Evolutionary conservation across 805 yeast genomes (phyloP).

Genomic region (Saccharomycopsis vini): DNA sequence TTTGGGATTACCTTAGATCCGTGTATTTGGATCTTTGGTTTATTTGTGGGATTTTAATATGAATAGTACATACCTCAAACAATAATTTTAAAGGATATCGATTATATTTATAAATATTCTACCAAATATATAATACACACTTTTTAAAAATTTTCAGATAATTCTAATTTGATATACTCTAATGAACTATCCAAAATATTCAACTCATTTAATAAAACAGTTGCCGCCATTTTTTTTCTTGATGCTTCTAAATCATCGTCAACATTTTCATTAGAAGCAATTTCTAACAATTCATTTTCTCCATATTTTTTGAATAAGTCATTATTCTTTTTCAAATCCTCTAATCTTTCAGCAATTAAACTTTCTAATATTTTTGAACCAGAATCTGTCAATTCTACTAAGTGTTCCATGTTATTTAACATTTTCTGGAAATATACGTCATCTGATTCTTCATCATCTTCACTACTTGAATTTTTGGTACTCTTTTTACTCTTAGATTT

Average conservation of each 20-base stretch:
- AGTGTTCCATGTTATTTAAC: slow-evolving; percentile 1
- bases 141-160: no score
- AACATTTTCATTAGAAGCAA: no score
- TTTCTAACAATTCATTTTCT: neutral
- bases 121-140: no score
- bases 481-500: neutral
- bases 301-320: neutral
- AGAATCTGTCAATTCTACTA: neutral
- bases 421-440: slow-evolving; percentile 1
- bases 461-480: neutral
- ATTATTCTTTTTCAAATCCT: neutral
- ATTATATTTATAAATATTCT: no score
- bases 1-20: no score
- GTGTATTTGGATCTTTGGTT: no score
- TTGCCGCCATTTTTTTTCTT: neutral
- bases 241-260: no score
- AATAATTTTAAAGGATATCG: no score
- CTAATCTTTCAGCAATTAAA: slow-evolving; percentile 1
- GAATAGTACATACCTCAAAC: no score
- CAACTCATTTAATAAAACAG: neutral
- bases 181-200: neutral
- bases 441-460: neutral
- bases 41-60: no score
- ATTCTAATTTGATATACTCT: neutral
- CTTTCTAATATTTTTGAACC: neutral